Base-by-base conservation (phyloP, 2,329 filamentous ascomycete genomes). In the Colletotrichum lini region DNA sequence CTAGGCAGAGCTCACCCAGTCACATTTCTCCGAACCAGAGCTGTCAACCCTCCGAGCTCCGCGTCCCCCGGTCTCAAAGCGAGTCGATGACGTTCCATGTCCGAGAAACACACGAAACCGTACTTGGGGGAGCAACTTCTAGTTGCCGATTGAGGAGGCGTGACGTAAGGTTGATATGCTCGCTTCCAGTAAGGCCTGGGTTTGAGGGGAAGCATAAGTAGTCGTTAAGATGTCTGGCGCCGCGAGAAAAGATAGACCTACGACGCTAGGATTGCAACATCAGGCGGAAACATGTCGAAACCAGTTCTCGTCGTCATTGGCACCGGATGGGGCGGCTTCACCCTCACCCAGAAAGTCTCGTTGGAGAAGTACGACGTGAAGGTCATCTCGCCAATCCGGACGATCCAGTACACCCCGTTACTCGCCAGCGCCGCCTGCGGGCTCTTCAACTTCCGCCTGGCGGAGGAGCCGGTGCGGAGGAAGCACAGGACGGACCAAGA, bases 301-400 rank as follows among this genome's bases (percentile, higher is more conserved):
- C 65, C 68, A 1, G 68, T 71, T 30, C 64, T 71, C 49, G 65
- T 60, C 10, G 45, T 71, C 12, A 64, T 53, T 98, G 96, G 96
- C 79, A 97, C 95, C 78, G 96, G 96, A 77, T 99, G 96, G 96
- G 96, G 86, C 77, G 68, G 68, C 1, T 71, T 71, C 45, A 68
- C 57, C 12, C 65, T 68, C 26, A 58, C 68, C 13, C 68, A 71
- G 2, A 94, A 96, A 56, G 94, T 99, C 78, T 97, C 96, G 72
- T 91, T 99, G 71, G 90, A 99, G 74, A 99, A 99, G 90, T 99
- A 98, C 90, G 98, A 98, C 82, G 95, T 98, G 82, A 84, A 98
- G 80, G 95, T 99, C 82, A 94, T 99, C 82, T 98, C 96, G 58
- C 96, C 96, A 64, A 94, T 96, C 81, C 99, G 99, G 86, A 99